Evolutionary conservation across 2,329 filamentous ascomycete species (phyloP).

Genomic region (Didymella sp.): DNA sequence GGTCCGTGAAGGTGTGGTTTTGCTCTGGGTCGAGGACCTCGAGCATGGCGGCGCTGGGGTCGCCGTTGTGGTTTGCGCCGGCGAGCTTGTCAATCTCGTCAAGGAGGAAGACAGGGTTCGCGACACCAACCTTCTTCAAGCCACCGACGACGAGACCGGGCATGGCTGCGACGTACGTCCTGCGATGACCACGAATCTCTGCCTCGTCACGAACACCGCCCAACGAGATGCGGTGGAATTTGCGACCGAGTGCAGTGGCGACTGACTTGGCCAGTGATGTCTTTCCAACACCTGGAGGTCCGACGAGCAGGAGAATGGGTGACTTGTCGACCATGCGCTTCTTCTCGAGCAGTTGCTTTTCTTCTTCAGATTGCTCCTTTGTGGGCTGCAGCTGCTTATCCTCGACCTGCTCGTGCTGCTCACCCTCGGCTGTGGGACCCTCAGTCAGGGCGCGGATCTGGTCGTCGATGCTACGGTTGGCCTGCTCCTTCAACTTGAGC

Average conservation of each 20-base stretch:
- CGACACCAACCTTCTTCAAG: slow-evolving; percentile 91
- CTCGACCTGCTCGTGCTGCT: slow-evolving; percentile 49
- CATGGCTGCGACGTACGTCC: slow-evolving; percentile 99
- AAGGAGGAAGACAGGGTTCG: slow-evolving; percentile 92
- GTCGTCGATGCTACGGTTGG: slow-evolving; percentile 81
- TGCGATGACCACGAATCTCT: slow-evolving; percentile 91
- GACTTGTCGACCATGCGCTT: slow-evolving; percentile 94
- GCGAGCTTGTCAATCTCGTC: slow-evolving; percentile 99
- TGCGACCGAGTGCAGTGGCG: slow-evolving; percentile 87
- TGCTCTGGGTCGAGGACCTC: slow-evolving; percentile 98
- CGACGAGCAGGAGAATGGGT: slow-evolving; percentile 90
- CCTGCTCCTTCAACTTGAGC: slow-evolving; percentile 89
- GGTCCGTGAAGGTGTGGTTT: slow-evolving; percentile 92
- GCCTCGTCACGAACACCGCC: slow-evolving; percentile 96
- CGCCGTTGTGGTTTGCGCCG: slow-evolving; percentile 88
- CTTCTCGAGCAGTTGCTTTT: slow-evolving; percentile 76
- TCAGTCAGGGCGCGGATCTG: slow-evolving; percentile 70
- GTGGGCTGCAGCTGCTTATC: slow-evolving; percentile 52
- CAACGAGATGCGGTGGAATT: slow-evolving; percentile 96
- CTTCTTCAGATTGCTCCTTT: slow-evolving; percentile 54
- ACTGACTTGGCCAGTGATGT: slow-evolving; percentile 94
- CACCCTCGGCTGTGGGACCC: slow-evolving; percentile 42
- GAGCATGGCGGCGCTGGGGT: slow-evolving; percentile 96
- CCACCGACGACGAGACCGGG: slow-evolving; percentile 93
- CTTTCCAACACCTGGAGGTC: slow-evolving; percentile 94